phyloP scores from a whole-genome alignment of 2,329 filamentous ascomycete species.

The Fusarium fujikuroi region DNA sequence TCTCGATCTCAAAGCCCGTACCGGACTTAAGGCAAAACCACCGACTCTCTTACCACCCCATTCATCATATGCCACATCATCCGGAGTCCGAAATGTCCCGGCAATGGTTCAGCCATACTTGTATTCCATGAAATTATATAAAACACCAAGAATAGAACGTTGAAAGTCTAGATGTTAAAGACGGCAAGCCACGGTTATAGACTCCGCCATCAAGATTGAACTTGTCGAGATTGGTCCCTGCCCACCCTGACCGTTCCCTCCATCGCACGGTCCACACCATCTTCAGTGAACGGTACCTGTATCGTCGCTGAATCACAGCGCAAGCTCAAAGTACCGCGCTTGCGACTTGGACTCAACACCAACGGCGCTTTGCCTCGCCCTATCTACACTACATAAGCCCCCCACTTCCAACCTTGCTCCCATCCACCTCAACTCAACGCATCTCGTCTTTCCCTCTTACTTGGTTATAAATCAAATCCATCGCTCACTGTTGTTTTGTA shows the following conservation, averaged over 20 bases:
- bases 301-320: neutral
- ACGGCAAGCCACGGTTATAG: conserved; percentile 24
- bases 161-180: neutral
- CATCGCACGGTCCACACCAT: conserved; percentile 31
- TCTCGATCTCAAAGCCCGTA: neutral
- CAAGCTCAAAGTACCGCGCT: conserved; percentile 10
- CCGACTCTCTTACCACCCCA: conserved; percentile 24
- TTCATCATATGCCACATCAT: neutral
- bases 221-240: conserved; percentile 16
- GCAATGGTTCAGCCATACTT: neutral
- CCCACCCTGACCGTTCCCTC: conserved; percentile 34
- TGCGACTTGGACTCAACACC: conserved; percentile 32
- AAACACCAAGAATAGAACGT: neutral
- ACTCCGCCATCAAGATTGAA: neutral
- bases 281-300: conserved; percentile 13
- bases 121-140: neutral
- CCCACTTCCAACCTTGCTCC: conserved; percentile 35
- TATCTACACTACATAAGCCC: conserved; percentile 21
- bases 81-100: conserved; percentile 34
- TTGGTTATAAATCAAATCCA: conserved; percentile 12
- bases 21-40: conserved; percentile 27
- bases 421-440: conserved; percentile 5
- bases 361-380: conserved; percentile 23
- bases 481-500: conserved; percentile 19
- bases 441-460: neutral